phyloP scores from a whole-genome alignment of 1,284 basidiomycete species.

The Vanrija sp. region DNA sequence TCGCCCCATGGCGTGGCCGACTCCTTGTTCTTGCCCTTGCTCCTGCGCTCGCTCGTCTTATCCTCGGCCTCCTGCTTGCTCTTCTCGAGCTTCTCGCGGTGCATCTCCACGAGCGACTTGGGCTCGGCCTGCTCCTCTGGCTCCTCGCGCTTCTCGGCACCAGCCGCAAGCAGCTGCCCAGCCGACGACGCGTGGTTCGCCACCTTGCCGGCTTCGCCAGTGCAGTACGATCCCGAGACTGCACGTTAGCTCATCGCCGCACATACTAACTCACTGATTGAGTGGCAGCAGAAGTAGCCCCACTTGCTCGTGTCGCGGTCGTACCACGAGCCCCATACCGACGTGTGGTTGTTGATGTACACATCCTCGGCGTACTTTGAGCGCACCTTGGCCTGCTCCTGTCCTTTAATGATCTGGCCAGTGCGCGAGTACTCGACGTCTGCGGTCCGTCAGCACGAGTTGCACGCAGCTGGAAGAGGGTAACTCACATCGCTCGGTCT shows the following conservation, averaged over 20 bases:
- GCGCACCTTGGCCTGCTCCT: conserved; percentile 72
- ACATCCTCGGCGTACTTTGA: conserved; percentile 97
- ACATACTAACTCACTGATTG: conserved; percentile 44
- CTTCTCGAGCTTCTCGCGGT: conserved; percentile 36
- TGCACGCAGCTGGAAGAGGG: too few species aligned
- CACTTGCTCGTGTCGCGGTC: conserved; percentile 66
- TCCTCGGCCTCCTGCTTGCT: conserved; percentile 39
- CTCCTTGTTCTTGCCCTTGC: conserved; percentile 22
- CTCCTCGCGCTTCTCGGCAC: conserved; percentile 31
- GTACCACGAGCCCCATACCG: conserved; percentile 96
- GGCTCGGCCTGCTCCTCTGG: conserved; percentile 16
- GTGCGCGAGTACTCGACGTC: conserved; percentile 92
- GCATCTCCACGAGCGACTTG: conserved; percentile 46
- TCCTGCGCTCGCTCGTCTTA: conserved; percentile 22
- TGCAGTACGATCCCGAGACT: conserved; percentile 86
- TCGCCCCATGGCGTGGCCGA: conserved; percentile 61
- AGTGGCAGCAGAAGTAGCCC: conserved; percentile 97
- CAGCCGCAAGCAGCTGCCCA: conserved; percentile 59
- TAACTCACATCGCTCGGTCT: conserved; percentile 76
- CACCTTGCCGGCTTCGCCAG: conserved; percentile 79
- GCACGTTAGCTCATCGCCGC: not conserved
- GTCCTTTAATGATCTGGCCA: conserved; percentile 88
- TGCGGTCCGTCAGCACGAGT: conserved; percentile 9
- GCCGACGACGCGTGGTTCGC: conserved; percentile 69
- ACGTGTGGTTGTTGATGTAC: conserved; percentile 87